These are phyloP conservation scores for Nigrograna mackinnonii DNA, from an alignment of 2,329 filamentous ascomycete genomes.

Conservation along the genomic window DNA sequence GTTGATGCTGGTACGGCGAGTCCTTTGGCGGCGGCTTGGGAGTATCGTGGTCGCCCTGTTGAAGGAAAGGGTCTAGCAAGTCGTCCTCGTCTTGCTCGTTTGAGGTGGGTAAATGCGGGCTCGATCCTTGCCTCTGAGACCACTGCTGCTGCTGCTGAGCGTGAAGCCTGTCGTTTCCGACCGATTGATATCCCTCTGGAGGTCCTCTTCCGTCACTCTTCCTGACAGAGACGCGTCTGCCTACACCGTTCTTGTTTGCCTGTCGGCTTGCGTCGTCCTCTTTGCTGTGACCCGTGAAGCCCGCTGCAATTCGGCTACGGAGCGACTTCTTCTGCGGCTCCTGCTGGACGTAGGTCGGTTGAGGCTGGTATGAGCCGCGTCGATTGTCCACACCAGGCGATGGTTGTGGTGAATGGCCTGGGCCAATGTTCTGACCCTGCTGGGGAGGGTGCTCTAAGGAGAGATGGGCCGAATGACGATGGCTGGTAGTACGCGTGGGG, in stretches of 20 bases:
- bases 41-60: constrained; percentile 30
- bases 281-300: constrained; percentile 33
- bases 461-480: constrained; percentile 32
- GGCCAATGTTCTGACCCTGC: constrained; percentile 22
- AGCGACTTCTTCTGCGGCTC: constrained; percentile 37
- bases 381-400: constrained; percentile 28
- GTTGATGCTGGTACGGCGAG: constrained; percentile 30
- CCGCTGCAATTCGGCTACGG: constrained; percentile 34
- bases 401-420: constrained; percentile 21
- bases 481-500: constrained; percentile 33
- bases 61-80: constrained; percentile 42
- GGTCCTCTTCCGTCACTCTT: constrained; percentile 31
- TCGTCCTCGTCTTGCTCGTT: constrained; percentile 42
- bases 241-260: constrained; percentile 29
- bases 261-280: constrained; percentile 31
- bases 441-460: constrained; percentile 32
- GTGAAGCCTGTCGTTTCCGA: constrained; percentile 24
- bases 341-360: constrained; percentile 12
- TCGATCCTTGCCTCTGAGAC: constrained; percentile 31
- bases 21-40: constrained; percentile 42
- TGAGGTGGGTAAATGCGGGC: constrained; percentile 36
- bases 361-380: constrained; percentile 27
- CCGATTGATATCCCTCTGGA: constrained; percentile 28
- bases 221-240: constrained; percentile 38
- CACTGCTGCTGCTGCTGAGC: constrained; percentile 25